phyloP scores from a whole-genome alignment of 148 eudicot genomes.

The Polygonum aviculare region DNA sequence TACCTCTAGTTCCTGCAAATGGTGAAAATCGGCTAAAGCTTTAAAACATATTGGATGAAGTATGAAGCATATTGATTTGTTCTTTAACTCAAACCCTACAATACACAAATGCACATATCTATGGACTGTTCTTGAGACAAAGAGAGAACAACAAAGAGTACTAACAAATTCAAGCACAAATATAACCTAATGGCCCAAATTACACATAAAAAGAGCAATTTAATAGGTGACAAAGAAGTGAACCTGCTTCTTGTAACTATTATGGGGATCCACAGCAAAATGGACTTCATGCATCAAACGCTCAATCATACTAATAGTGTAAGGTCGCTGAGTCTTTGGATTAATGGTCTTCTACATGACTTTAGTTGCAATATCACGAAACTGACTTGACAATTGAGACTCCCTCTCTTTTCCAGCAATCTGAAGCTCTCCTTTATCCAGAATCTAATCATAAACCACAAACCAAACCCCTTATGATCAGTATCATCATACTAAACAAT shows the following conservation, averaged over 20 bases:
- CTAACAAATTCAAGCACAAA: background rate
- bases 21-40: background rate
- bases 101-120: background rate
- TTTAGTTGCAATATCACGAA: constrained; percentile 92
- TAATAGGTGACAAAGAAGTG: background rate
- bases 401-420: constrained; percentile 99
- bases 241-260: constrained; percentile 94
- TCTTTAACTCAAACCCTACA: background rate
- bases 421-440: constrained; percentile 98
- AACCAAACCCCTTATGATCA: background rate
- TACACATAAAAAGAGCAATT: background rate
- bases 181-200: background rate
- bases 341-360: constrained; percentile 93
- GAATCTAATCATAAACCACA: constrained; percentile 37
- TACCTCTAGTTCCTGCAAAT: constrained; percentile 72
- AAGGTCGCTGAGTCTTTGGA: constrained; percentile 82
- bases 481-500: background rate
- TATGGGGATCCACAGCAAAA: constrained; percentile 91
- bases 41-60: background rate
- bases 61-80: background rate
- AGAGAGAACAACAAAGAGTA: background rate
- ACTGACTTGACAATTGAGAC: constrained; percentile 88
- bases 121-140: background rate
- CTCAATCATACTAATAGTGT: constrained; percentile 97
- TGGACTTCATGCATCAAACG: constrained; percentile 97